These are phyloP conservation scores for Cicer judaicum DNA, from an alignment of 306 rosid genomes.

Conservation along the genomic window DNA sequence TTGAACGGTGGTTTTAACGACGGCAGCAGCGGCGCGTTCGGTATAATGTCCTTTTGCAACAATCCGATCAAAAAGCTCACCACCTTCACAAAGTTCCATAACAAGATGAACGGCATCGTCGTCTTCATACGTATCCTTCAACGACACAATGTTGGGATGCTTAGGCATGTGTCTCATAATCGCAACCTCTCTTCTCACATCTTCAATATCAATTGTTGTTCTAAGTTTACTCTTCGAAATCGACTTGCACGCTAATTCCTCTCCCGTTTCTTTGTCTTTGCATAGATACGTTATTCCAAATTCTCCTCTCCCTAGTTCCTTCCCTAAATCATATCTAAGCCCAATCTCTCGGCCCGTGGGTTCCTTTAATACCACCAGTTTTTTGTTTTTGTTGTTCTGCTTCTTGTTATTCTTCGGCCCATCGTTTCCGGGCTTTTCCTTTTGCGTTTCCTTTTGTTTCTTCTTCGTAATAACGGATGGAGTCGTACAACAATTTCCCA, in stretches of 20 bases:
- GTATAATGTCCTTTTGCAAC: conserved; percentile 89
- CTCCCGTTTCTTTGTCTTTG: conserved; percentile 58
- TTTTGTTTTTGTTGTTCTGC: conserved; percentile 40
- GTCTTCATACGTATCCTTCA: conserved; percentile 84
- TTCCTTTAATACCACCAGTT: conserved; percentile 60
- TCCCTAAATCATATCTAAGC: conserved; percentile 65
- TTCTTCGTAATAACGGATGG: conserved; percentile 30
- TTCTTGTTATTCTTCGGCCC: conserved; percentile 48
- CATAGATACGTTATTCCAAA: conserved; percentile 83
- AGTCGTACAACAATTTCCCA: conserved; percentile 77
- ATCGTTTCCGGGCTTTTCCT: conserved; percentile 52
- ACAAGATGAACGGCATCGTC: conserved; percentile 81
- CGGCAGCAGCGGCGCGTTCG: conserved; percentile 86
- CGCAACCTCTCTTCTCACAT: conserved; percentile 88
- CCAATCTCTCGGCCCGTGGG: conserved; percentile 84
- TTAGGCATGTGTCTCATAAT: conserved; percentile 77
- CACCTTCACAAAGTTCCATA: conserved; percentile 94
- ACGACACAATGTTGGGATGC: conserved; percentile 69
- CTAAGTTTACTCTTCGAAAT: conserved; percentile 85
- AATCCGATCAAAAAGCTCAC: conserved; percentile 89
- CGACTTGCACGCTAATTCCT: conserved; percentile 72
- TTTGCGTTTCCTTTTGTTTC: conserved; percentile 38
- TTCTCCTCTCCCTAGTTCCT: conserved; percentile 87
- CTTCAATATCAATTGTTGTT: conserved; percentile 74
- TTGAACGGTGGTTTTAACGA: conserved; percentile 80